Conservation (phyloP, 1,284 basidiomycete genomes). For the Rhodotorula sp. region DNA sequence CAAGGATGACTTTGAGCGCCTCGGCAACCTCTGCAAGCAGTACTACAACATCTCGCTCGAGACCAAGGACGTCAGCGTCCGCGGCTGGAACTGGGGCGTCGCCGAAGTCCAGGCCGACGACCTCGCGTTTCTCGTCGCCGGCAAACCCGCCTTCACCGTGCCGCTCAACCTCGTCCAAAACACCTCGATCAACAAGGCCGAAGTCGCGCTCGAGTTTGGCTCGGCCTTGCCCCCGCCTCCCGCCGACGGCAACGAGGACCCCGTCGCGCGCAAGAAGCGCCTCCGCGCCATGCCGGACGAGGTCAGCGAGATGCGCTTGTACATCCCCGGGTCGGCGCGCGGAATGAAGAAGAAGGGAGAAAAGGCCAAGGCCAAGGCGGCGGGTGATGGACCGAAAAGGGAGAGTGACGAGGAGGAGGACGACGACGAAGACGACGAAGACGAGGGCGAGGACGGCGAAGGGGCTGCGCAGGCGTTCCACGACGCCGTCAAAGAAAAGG, state of each 20-base stretch:
- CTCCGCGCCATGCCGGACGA: conserved; percentile 60
- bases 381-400: conserved; percentile 51
- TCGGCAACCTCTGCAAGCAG: conserved; percentile 51
- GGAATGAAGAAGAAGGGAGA: conserved; percentile 42
- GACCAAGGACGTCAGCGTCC: conserved; percentile 78
- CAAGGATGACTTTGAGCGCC: conserved; percentile 61
- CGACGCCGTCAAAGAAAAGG: conserved; percentile 92
- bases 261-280: conserved; percentile 35
- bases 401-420: conserved; percentile 52
- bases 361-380: conserved; percentile 58
- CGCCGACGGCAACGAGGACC: conserved; percentile 30
- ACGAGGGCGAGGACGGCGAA: conserved; percentile 55
- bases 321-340: conserved; percentile 73
- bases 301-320: conserved; percentile 93
- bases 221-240: conserved; percentile 49
- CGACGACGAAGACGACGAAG: conserved; percentile 52
- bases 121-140: conserved; percentile 83
- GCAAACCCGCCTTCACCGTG: conserved; percentile 87
- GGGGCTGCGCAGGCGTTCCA: conserved; percentile 96
- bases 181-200: conserved; percentile 95
- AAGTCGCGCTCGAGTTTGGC: conserved; percentile 93
- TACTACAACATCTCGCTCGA: conserved; percentile 84
- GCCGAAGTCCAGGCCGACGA: conserved; percentile 91
- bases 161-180: conserved; percentile 86
- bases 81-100: conserved; percentile 99